Percentiles rank a stretch among this genome's conserved stretches.
phyloP scores from a whole-genome alignment of 495 filamentous ascomycete species.

The Penicillium flavigenum region DNA sequence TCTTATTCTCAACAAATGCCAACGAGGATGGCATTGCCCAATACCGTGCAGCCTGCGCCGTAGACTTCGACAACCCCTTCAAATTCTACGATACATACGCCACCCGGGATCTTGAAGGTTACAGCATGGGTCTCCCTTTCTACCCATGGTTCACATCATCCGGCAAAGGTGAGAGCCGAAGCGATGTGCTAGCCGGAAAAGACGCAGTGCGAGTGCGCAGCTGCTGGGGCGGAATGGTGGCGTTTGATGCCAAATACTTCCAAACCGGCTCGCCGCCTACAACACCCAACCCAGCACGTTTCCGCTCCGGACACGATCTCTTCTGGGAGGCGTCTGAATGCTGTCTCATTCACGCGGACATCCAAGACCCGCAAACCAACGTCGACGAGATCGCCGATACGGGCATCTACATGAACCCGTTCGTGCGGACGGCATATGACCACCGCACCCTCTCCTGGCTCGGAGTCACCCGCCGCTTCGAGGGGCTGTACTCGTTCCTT shows the following conservation, averaged over 20 bases:
- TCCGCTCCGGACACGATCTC: slow-evolving; percentile 61
- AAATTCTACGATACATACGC: slow-evolving; percentile 85
- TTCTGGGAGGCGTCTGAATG: slow-evolving; percentile 81
- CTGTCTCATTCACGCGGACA: slow-evolving; percentile 73
- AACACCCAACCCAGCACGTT: slow-evolving; percentile 52
- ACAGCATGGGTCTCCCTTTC: slow-evolving; percentile 66
- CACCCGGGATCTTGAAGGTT: slow-evolving; percentile 71
- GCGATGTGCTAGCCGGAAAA: slow-evolving; percentile 58
- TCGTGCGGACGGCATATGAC: slow-evolving; percentile 66
- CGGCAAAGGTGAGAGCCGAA: slow-evolving; percentile 55
- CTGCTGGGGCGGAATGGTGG: slow-evolving; percentile 83
- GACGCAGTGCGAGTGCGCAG: slow-evolving; percentile 72
- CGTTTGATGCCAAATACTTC: slow-evolving; percentile 70
- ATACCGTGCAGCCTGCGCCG: slow-evolving; percentile 77
- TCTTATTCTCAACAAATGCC: slow-evolving; percentile 75
- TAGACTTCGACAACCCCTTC: slow-evolving; percentile 74
- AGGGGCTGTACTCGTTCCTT: slow-evolving; percentile 55
- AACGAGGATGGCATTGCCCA: slow-evolving; percentile 52
- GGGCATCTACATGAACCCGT: slow-evolving; percentile 70
- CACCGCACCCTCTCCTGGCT: slow-evolving; percentile 55
- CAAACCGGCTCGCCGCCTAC: slow-evolving; percentile 23
- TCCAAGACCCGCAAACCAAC: slow-evolving; percentile 46
- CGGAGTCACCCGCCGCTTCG: slow-evolving; percentile 54
- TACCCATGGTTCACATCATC: slow-evolving; percentile 70
- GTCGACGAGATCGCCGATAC: slow-evolving; percentile 46